Conservation (phyloP, 1,139 yeast species). For the Zygosaccharomyces pseudobailii region DNA sequence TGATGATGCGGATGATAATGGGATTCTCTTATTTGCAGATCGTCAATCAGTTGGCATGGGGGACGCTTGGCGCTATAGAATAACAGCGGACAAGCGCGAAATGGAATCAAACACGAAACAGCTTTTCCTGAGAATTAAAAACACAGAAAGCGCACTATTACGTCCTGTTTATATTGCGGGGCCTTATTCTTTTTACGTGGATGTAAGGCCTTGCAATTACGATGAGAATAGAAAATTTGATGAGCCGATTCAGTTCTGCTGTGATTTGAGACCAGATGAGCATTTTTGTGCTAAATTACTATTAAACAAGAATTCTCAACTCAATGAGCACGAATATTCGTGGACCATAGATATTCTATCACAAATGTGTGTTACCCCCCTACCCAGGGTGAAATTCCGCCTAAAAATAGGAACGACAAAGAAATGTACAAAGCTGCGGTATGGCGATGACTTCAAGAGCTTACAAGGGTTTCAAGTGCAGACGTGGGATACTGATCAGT, state of each 20-base stretch:
- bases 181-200: constrained; percentile 56
- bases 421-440: constrained; percentile 12
- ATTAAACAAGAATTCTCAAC: constrained; percentile 41
- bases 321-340: constrained; percentile 36
- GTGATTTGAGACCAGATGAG: constrained; percentile 52
- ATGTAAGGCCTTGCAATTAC: constrained; percentile 52
- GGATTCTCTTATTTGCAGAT: constrained; percentile 23
- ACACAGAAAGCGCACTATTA: constrained; percentile 46
- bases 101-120: constrained; percentile 14
- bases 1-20: constrained; percentile 4
- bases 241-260: constrained; percentile 34
- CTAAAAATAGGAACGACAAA: constrained; percentile 30
- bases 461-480: constrained; percentile 33
- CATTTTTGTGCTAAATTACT: constrained; percentile 46
- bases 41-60: constrained; percentile 26
- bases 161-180: constrained; percentile 58
- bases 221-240: constrained; percentile 33
- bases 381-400: constrained; percentile 34
- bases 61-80: constrained; percentile 27
- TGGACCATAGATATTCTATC: constrained; percentile 58
- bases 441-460: constrained; percentile 7
- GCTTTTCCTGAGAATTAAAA: constrained; percentile 41
- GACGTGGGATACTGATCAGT: constrained; percentile 44
- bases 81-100: constrained; percentile 20
- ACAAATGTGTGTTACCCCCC: constrained; percentile 45